These are phyloP conservation scores for Helenozyma baotianmanensis DNA, from an alignment of 805 yeast species.

Conservation along the genomic window DNA sequence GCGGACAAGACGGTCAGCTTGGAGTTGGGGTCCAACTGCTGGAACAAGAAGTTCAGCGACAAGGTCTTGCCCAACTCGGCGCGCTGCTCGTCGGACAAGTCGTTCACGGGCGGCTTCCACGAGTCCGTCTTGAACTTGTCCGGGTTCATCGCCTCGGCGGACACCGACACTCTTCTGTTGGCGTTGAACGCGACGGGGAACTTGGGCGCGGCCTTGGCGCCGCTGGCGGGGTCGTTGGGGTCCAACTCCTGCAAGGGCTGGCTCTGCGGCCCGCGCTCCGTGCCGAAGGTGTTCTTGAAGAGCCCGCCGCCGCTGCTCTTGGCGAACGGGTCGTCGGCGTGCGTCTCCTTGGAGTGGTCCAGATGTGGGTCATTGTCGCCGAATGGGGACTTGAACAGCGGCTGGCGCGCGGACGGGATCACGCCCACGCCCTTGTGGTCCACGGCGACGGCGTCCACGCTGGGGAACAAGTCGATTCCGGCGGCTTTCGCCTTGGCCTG, in stretches of 20 bases:
- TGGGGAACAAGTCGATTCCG: slow-evolving; percentile 46
- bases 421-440: slow-evolving; percentile 25
- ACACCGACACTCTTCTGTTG: slow-evolving; percentile 82
- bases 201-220: slow-evolving; percentile 21
- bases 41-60: slow-evolving; percentile 78
- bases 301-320: slow-evolving; percentile 11
- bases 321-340: slow-evolving; percentile 10
- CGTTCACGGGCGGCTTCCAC: slow-evolving; percentile 70
- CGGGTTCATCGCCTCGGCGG: slow-evolving; percentile 84
- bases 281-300: slow-evolving; percentile 27
- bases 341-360: slow-evolving; percentile 33
- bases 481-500: slow-evolving; percentile 45
- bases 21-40: slow-evolving; percentile 74
- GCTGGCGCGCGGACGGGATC: slow-evolving; percentile 31
- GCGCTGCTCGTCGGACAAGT: slow-evolving; percentile 59
- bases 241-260: slow-evolving; percentile 20
- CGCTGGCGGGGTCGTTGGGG: slow-evolving; percentile 23
- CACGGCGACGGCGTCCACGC: slow-evolving; percentile 30
- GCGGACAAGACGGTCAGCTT: slow-evolving; percentile 76
- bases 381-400: slow-evolving; percentile 58
- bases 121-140: slow-evolving; percentile 59
- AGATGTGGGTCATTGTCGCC: slow-evolving; percentile 62
- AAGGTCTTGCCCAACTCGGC: slow-evolving; percentile 66
- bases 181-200: slow-evolving; percentile 66
- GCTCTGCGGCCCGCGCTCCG: slow-evolving; percentile 4